Evolutionary conservation across 2,329 filamentous ascomycete genomes (phyloP), one percentile per base, ranked within the genome.

Genomic region (Phoma herbarum): DNA sequence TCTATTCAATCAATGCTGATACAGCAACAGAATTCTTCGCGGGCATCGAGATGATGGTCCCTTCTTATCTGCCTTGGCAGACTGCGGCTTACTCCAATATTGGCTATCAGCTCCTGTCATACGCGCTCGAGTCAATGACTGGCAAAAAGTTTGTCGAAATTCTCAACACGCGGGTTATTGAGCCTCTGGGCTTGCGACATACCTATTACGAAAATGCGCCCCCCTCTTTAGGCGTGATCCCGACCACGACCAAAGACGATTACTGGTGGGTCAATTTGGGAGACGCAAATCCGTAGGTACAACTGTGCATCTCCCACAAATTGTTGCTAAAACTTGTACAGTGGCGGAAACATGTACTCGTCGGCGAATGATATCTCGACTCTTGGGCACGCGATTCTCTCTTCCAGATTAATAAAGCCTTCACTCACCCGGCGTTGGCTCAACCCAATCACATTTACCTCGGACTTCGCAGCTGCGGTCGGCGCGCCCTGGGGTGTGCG

Each of bases 401-500:
- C 73, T 46, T 77, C 75, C 6, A 73, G 67, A 1, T 66, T 81
- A 9, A 67, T 81, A 6, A 44, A 70, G 8, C 53, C 66, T 8
- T 62, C 71, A 6, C 62, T 72, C 18, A 80, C 77, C n/a, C 70
- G 75, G 14, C 73, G 70, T 50, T 81, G 79, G 79, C 67, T 81
- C 22, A 80, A 81, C 53, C 79, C 79, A 0, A 69, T 72, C 7
- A 64, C 77, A 1, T 77, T 78, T 63, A 78, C 75, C 1, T 71
- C 18, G 63, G 68, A 68, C 10, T 72, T 74, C 54, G 69, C 75
- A 3, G 64, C 57, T 8, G 51, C 62, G 2, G 20, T 79, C 18
- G 78, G 79, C 14, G 63, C 69, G 14, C 77, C 77, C 2, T 81
- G 77, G 77, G 75, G 78, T 35, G 77, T 81, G 54, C 76, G 69